These are phyloP conservation scores for Cochlearia excelsa DNA, from an alignment of 345 rosid species.

Conservation along the genomic window DNA sequence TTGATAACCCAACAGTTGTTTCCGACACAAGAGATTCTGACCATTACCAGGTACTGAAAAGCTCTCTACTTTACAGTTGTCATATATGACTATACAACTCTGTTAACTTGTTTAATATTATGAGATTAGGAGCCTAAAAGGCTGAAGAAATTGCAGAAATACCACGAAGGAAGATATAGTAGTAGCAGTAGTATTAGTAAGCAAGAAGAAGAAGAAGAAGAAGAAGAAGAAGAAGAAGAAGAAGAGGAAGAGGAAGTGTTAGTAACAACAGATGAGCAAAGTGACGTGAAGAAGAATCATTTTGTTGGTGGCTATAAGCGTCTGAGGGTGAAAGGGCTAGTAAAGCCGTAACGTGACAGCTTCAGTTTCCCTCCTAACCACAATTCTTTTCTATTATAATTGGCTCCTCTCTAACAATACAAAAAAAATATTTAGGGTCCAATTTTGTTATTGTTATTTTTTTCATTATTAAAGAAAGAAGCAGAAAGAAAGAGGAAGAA, in stretches of 20 bases:
- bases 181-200: conserved; percentile 27
- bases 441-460: conserved; percentile 10
- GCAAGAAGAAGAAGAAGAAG: conserved; percentile 14
- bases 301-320: conserved; percentile 35
- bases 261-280: conserved; percentile 15
- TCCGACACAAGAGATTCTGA: conserved; percentile 43
- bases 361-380: conserved; percentile 33
- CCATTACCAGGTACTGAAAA: conserved; percentile 55
- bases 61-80: neutral
- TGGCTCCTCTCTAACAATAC: conserved; percentile 34
- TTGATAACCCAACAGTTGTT: conserved; percentile 52
- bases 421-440: conserved; percentile 19
- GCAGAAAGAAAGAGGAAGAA: conserved; percentile 27
- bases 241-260: conserved; percentile 19
- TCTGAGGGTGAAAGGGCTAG: conserved; percentile 37
- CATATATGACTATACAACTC: neutral
- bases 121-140: conserved; percentile 23
- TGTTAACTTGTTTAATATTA: neutral
- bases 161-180: conserved; percentile 27
- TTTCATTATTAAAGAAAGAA: conserved; percentile 26
- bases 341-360: conserved; percentile 38
- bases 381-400: conserved; percentile 14
- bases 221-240: conserved; percentile 4
- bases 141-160: conserved; percentile 23
- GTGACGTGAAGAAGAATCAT: conserved; percentile 29